Base-by-base conservation (phyloP, 805 yeast genomes). In the Candida ficus region DNA sequence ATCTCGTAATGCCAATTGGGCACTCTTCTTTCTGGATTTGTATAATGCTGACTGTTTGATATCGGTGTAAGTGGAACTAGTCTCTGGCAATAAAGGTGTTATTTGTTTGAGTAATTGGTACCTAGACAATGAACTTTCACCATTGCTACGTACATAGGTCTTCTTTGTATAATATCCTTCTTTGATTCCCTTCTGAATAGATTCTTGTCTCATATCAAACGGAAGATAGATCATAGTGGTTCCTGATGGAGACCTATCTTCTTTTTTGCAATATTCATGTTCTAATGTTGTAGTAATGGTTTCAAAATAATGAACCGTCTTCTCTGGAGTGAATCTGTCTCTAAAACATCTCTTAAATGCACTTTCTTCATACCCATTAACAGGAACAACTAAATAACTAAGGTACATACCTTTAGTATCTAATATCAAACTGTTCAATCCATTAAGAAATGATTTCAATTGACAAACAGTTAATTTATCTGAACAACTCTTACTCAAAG, bases 401-500 rank as follows among this genome's bases (percentile, higher is more conserved):
- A 84, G 52, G 42, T 46, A 72, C 12, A 65, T 53, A 5, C 67
- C 66, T 0, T 56, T 53, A 0, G 66, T 58, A 6, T 49, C 53
- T 2, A 69, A 46, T 30, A 68, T 37, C 2, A 39, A 44, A 29
- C 68, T 64, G 3, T 74, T 70, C 7, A 73, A 37, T 4, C 75
- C 54, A 49, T 73, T 80, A 31, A 75, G 56, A 3, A 82, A 36
- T 0, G 88, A 83, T 0, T 67, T 64, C 27, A 64, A 61, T 56
- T 87, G 96, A 43, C 71, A 71, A 36, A 81, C 38, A 32, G 85
- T 70, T 20, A 91, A 58, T 53, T 91, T 91, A 58, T 91, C 98
- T 1, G 95, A 78, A 57, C 98, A 91, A 1, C 96, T 86, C 58
- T 89, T 91, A 23, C 95, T 84, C 36, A 73, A 60, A 0, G 95